Base-by-base conservation (phyloP, 495 filamentous ascomycete species). In the Aspergillus ostianus region DNA sequence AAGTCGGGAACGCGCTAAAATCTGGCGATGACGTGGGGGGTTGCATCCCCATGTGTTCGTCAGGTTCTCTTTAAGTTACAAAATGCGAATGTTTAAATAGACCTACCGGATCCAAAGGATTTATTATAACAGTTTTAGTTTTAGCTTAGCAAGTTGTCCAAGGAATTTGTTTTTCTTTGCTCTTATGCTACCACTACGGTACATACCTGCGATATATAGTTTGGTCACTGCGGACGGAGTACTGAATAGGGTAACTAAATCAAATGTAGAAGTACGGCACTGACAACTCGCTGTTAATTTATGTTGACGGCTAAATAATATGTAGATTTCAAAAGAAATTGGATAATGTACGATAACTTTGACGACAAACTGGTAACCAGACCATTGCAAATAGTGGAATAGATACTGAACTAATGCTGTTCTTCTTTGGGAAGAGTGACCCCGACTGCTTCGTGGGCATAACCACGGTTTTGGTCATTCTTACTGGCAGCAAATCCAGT, bases 401-500 rank as follows among this genome's bases (percentile, higher is more conserved):
- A 52, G 2, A 23, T 0, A 21, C 47, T 13, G 52, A 32, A 41
- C 71, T 51, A 77, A 57, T 76, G 70, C 47, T 75, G 66, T 57
- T 79, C 74, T 60, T 76, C 76, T 4, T 57, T n/a, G 8, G 74
- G 76, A 27, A 78, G 67, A 26, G 58, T 36, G 32, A 66, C 64
- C 6, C 45, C 64, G 47, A 74, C 63, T 17, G 83, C 83, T 59
- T 72, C 72, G 55, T 76, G 70, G 6, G 90, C 88, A 64, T 80
- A 74, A 26, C 75, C 72, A 61, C 72, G 74, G 30, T 80, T 79
- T 55, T 77, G 73, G 26, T 66, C 66, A 70, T 90, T 92, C 57
- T 67, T 76, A 15, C 77, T 80, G 51, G 70, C 64, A 56, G 86
- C 72, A 64, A 79, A 92, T 7, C 80, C 78, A 3, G 59, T 70